These are phyloP conservation scores for Schizochytrium sp. DNA, from an alignment of 108 stramenopile species.

Conservation along the genomic window DNA sequence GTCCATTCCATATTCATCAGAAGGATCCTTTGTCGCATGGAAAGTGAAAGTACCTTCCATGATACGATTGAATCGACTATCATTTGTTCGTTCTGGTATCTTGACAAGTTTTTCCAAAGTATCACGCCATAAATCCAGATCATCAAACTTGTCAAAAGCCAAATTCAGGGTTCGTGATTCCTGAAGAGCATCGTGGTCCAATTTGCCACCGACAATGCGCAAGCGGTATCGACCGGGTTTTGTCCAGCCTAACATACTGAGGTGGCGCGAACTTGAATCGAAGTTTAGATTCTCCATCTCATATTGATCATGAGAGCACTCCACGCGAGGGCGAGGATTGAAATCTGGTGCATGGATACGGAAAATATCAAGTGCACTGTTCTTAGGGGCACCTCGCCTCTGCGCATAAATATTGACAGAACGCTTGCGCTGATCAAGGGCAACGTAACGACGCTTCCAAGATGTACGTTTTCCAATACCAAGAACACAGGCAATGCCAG, in stretches of 20 bases:
- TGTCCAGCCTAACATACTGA: background rate
- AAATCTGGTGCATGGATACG: background rate
- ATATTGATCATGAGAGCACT: constrained; percentile 8
- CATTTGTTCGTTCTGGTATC: background rate
- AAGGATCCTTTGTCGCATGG: background rate
- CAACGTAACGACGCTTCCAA: constrained; percentile 56
- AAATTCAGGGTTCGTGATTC: background rate
- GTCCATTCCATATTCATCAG: no score
- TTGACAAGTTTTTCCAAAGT: background rate
- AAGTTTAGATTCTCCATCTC: constrained; percentile 16
- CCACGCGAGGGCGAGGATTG: constrained; percentile 21
- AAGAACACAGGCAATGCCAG: background rate
- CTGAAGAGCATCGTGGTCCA: constrained; percentile 6
- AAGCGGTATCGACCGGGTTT: constrained; percentile 9
- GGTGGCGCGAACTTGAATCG: background rate
- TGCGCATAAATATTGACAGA: background rate
- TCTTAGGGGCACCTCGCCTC: background rate
- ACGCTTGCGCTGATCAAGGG: background rate
- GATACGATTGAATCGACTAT: background rate
- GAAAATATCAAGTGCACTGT: background rate
- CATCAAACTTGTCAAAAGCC: constrained; percentile 26
- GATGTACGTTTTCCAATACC: background rate
- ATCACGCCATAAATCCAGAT: constrained; percentile 22
- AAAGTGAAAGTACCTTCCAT: background rate
- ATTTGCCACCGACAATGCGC: background rate